Percentiles rank a stretch among this genome's conserved stretches.
Evolutionary conservation across 805 yeast genomes (phyloP).

Genomic region (Wickerhamomyces silvicola): DNA sequence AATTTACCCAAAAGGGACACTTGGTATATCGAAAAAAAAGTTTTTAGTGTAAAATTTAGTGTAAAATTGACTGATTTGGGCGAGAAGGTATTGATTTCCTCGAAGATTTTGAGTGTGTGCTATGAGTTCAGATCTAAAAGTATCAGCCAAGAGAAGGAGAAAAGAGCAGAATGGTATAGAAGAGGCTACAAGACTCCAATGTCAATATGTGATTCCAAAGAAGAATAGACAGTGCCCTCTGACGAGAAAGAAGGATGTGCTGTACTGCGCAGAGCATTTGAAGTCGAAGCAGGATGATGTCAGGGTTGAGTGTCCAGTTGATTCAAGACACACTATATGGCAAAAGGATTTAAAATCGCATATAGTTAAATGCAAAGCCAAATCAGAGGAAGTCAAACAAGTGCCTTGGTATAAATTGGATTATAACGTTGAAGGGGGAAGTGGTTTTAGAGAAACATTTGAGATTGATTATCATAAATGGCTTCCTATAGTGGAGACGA

Average conservation of each 20-base stretch:
- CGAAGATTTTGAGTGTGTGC: too few species aligned
- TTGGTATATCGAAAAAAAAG: too few species aligned
- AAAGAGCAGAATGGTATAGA: constrained; percentile 8
- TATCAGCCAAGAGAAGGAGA: constrained; percentile 9
- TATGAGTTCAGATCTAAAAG: constrained; percentile 3
- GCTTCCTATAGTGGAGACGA: constrained; percentile 29
- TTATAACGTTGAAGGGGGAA: constrained; percentile 31
- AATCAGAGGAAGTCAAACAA: constrained; percentile 25
- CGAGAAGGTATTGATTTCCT: too few species aligned
- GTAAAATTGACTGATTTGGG: too few species aligned
- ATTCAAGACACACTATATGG: constrained; percentile 72
- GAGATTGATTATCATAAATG: constrained; percentile 20
- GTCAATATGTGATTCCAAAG: constrained; percentile 42
- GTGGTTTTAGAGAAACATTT: constrained; percentile 4
- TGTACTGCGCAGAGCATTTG: constrained; percentile 61
- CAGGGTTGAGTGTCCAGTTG: constrained; percentile 71
- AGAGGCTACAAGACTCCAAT: constrained; percentile 23
- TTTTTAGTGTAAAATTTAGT: too few species aligned
- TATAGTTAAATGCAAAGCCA: constrained; percentile 52
- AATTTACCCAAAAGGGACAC: too few species aligned
- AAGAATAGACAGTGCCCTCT: constrained; percentile 56
- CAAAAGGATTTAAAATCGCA: constrained; percentile 48
- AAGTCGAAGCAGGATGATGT: constrained; percentile 19
- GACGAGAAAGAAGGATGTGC: constrained; percentile 43
- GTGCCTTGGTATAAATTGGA: constrained; percentile 44